A percentile compares a stretch with the other conserved stretches of the same genome.
Conservation (phyloP, 2,329 filamentous ascomycete genomes). For the Canariomyces notabilis region DNA sequence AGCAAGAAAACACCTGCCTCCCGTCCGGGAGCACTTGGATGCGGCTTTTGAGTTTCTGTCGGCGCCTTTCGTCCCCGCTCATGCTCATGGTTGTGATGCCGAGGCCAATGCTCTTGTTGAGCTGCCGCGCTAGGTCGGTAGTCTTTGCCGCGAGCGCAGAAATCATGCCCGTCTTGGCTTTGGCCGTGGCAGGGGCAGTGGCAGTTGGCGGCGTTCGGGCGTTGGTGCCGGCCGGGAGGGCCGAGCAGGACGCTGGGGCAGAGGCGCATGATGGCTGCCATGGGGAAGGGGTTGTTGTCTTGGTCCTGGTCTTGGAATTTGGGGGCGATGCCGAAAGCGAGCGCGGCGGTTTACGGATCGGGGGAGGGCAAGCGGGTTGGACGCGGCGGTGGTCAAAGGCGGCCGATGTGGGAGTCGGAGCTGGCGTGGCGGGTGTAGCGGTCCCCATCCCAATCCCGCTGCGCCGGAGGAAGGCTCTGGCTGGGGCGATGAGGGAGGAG, state of each 20-base stretch:
- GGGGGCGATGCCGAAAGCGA: background rate
- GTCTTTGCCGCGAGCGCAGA: background rate
- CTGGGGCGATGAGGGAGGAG: no score
- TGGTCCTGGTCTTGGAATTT: background rate
- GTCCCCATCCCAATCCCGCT: background rate
- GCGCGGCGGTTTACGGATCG: no score
- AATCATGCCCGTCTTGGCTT: background rate
- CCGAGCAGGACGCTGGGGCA: background rate
- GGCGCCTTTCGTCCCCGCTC: slow-evolving; percentile 30
- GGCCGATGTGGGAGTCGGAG: background rate
- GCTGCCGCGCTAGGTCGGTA: slow-evolving; percentile 1
- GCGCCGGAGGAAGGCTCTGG: slow-evolving; percentile 5
- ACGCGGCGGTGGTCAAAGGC: no score
- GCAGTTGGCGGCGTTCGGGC: no score
- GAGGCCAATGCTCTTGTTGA: slow-evolving; percentile 1
- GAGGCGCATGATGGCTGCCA: background rate
- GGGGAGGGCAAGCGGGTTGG: no score
- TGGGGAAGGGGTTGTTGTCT: background rate
- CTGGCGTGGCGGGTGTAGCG: background rate
- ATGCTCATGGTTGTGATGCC: background rate
- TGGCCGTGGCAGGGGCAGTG: background rate
- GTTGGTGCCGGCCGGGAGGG: background rate
- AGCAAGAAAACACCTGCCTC: slow-evolving; percentile 2
- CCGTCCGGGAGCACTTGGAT: slow-evolving; percentile 31
- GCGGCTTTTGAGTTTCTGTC: slow-evolving; percentile 33